These are phyloP conservation scores for Xylariaceae sp. DNA, from an alignment of 2,329 filamentous ascomycete species.

Conservation along the genomic window DNA sequence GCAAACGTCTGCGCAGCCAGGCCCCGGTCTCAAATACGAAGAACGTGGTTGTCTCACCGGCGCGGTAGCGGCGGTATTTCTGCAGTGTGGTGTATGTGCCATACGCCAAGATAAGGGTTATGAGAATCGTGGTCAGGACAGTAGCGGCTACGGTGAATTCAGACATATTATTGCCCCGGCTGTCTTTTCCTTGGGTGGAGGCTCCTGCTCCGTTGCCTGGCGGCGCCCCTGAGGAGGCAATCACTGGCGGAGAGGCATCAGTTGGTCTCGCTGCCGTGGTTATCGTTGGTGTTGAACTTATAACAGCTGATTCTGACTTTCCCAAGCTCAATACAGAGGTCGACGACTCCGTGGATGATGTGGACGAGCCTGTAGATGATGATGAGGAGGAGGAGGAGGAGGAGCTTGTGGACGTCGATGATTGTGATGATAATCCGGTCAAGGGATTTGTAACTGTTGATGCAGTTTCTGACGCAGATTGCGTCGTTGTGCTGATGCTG, in stretches of 20 bases:
- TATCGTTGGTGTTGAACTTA: neutral
- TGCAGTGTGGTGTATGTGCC: conserved; percentile 18
- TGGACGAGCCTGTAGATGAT: neutral
- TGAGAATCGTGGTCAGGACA: conserved; percentile 32
- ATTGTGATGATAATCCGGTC: too few species aligned
- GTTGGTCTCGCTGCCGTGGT: neutral
- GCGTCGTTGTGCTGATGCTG: too few species aligned
- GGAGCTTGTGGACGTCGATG: too few species aligned
- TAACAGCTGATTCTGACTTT: neutral
- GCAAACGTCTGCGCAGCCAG: neutral
- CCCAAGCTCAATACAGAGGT: neutral
- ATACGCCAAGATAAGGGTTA: conserved; percentile 29
- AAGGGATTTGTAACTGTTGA: too few species aligned
- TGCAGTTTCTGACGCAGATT: too few species aligned
- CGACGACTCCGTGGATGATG: neutral
- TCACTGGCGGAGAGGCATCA: neutral
- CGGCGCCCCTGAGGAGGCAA: neutral
- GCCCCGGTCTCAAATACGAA: conserved; percentile 10
- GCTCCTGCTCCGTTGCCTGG: neutral
- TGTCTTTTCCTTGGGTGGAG: neutral
- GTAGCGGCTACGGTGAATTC: conserved; percentile 30
- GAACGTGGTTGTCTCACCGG: conserved; percentile 13
- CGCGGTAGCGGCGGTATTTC: conserved; percentile 32
- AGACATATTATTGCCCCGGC: neutral
- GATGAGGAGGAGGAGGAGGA: too few species aligned